phyloP scores from a whole-genome alignment of 371 early-diverging fungal species.

The Haplosporangium sp. region DNA sequence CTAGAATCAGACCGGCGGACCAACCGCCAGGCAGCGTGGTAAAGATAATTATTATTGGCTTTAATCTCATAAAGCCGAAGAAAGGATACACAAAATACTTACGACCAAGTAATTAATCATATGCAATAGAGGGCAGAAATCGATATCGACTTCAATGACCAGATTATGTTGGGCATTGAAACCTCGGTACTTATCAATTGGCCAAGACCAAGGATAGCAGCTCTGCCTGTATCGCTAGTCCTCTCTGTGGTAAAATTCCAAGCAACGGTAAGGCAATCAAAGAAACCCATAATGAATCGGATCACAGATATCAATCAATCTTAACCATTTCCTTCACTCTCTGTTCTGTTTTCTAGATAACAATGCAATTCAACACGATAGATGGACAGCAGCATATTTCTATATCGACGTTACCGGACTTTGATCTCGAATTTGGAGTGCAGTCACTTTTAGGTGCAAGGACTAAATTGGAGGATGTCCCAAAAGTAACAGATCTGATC shows the following conservation, averaged over 20 bases:
- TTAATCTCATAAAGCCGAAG: background rate
- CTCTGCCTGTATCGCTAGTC: conserved; percentile 88
- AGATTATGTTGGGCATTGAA: conserved; percentile 81
- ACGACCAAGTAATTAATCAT: conserved; percentile 19
- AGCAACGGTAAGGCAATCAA: conserved; percentile 73
- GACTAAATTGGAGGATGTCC: conserved; percentile 94
- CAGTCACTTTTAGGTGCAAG: conserved; percentile 91
- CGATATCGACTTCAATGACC: conserved; percentile 84
- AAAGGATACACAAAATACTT: background rate
- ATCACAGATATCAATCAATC: background rate
- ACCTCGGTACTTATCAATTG: conserved; percentile 91
- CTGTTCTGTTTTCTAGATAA: conserved; percentile 57
- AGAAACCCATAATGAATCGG: background rate
- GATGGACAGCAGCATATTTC: conserved; percentile 66
- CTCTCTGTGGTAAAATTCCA: conserved; percentile 88
- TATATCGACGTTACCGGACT: conserved; percentile 77
- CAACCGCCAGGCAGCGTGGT: conserved; percentile 77
- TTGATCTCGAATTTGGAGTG: conserved; percentile 86
- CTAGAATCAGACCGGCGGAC: conserved; percentile 77
- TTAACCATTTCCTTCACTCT: background rate
- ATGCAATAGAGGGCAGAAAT: conserved; percentile 75
- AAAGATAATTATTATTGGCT: conserved; percentile 4
- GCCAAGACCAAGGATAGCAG: conserved; percentile 89
- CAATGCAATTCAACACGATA: conserved; percentile 66
- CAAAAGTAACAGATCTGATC: conserved; percentile 89